Evolutionary conservation across 495 filamentous ascomycete species (phyloP).

Genomic region (Trichocladium uniseriatum): DNA sequence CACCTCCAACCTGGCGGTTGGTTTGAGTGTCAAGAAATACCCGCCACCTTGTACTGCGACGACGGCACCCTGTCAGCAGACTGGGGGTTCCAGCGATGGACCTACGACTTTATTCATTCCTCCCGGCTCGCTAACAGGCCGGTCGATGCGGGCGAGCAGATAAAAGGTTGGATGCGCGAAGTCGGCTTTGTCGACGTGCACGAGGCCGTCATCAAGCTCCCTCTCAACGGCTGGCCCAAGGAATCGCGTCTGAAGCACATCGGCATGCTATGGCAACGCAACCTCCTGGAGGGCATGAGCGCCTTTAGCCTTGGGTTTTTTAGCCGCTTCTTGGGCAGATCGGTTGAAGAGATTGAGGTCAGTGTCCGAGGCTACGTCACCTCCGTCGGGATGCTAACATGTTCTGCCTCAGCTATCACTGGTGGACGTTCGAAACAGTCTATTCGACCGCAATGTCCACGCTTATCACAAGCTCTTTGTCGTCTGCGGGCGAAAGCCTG

Average conservation of each 20-base stretch:
- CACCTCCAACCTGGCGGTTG: slow-evolving; percentile 57
- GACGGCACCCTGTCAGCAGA: slow-evolving; percentile 46
- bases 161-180: slow-evolving; percentile 48
- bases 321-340: slow-evolving; percentile 31
- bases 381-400: too few relatives aligned
- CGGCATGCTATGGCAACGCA: slow-evolving; percentile 29
- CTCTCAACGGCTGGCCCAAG: slow-evolving; percentile 45
- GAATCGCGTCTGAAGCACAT: slow-evolving; percentile 21
- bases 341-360: slow-evolving; percentile 33
- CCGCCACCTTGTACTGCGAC: slow-evolving; percentile 49
- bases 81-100: slow-evolving; percentile 43
- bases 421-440: slow-evolving; percentile 47
- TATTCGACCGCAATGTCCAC: slow-evolving; percentile 47
- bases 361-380: slow-evolving; percentile 1
- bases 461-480: slow-evolving; percentile 45
- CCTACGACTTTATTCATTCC: slow-evolving; percentile 38
- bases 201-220: slow-evolving; percentile 46
- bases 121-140: slow-evolving; percentile 45
- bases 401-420: slow-evolving; percentile 40
- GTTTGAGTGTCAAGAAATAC: slow-evolving; percentile 55
- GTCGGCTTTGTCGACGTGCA: slow-evolving; percentile 57
- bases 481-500: slow-evolving; percentile 48
- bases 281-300: slow-evolving; percentile 24
- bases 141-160: slow-evolving; percentile 38
- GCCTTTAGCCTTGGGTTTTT: slow-evolving; percentile 25